Conservation (phyloP, 495 filamentous ascomycete species). For the Cercophora samala region DNA sequence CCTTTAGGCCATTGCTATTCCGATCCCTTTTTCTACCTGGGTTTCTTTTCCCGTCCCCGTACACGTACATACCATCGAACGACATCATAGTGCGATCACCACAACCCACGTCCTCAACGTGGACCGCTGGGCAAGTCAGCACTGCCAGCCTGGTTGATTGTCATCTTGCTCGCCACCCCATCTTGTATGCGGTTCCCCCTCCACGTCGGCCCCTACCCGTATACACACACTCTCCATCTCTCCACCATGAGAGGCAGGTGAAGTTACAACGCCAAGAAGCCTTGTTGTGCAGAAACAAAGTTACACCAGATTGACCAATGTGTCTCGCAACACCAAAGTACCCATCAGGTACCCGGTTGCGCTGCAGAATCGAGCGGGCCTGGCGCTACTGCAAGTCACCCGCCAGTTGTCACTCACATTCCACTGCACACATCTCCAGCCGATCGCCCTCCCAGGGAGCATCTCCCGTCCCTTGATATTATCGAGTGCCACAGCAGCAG, state of each 20-base stretch:
- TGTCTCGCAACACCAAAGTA: constrained; percentile 6
- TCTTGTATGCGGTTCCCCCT: not conserved
- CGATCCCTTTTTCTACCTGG: not conserved
- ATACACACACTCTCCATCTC: not conserved
- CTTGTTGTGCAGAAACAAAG: not conserved
- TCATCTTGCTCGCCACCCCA: not conserved
- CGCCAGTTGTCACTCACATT: constrained; percentile 1
- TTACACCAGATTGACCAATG: constrained; percentile 12
- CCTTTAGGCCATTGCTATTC: not conserved
- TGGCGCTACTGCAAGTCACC: constrained; percentile 11
- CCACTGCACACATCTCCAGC: not conserved
- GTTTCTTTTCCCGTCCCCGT: not conserved
- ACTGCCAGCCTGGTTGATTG: not conserved
- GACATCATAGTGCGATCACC: not conserved
- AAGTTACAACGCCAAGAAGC: not conserved
- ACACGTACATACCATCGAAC: too few species aligned
- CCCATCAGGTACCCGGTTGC: constrained; percentile 1
- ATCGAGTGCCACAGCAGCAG: constrained; percentile 6
- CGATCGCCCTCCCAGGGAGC: constrained; percentile 1
- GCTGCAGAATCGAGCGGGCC: constrained; percentile 4
- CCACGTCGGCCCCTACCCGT: not conserved
- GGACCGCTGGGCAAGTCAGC: not conserved
- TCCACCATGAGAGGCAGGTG: not conserved
- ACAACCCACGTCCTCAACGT: not conserved
- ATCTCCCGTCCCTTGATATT: not conserved